phyloP scores from a whole-genome alignment of 225 moss, liverwort and hornwort species.

The Antitrichia curtipendula region DNA sequence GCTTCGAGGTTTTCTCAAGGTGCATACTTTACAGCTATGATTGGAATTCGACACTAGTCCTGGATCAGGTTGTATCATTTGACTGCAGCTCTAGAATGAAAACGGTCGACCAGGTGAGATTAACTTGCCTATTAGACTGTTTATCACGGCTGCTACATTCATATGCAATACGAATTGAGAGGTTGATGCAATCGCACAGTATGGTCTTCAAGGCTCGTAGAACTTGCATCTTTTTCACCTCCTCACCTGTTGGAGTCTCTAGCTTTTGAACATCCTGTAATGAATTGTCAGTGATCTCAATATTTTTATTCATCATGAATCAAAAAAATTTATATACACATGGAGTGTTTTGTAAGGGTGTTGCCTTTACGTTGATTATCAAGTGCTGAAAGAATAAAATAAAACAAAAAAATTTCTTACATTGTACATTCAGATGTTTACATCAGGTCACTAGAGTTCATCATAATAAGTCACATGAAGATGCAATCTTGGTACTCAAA shows the following conservation, averaged over 20 bases:
- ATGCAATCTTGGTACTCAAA: neutral
- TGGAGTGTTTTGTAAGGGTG: neutral
- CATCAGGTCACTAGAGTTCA: neutral
- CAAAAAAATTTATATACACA: neutral
- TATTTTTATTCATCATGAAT: neutral
- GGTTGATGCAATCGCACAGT: neutral
- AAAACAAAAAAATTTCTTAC: rapidly evolving
- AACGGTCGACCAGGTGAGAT: neutral
- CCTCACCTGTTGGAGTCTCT: no score
- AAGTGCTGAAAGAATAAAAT: neutral
- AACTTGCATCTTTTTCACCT: no score
- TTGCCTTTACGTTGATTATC: neutral
- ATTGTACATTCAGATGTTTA: no score
- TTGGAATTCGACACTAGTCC: neutral
- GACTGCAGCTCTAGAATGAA: neutral
- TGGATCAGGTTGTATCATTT: no score
- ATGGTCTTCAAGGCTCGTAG: neutral
- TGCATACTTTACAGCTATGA: neutral
- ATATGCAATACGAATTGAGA: neutral
- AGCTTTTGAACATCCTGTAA: no score
- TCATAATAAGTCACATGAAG: neutral
- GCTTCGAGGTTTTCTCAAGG: neutral
- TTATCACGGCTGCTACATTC: neutral
- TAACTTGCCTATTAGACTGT: neutral
- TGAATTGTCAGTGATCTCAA: neutral